Base-by-base conservation (phyloP, 352 stramenopile species). In the Peronospora tabacina region DNA sequence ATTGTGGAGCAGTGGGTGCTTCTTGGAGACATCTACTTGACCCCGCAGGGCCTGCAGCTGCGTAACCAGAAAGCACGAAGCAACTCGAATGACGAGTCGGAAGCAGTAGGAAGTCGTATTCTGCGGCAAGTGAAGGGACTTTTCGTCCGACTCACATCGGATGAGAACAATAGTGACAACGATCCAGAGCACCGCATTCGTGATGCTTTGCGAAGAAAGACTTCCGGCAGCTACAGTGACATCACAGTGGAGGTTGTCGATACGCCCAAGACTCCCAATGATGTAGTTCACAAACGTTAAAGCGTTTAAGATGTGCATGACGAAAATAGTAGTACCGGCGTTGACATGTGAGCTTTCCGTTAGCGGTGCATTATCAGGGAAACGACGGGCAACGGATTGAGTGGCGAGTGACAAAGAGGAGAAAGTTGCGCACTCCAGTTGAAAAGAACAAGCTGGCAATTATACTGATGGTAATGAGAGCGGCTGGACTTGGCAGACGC, bases 1-100 rank as follows among this genome's bases (percentile, higher is more conserved):
- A 68, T 89, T 7, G 68, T 81, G 5, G 81, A 92, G 57, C 74
- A 87, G 48, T 92, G 81, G 81, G 81, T 88, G 51, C 71, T 92
- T 15, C 83, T 92, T 19, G 81, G 81, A 20, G 74, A 90, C 35
- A 72, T 92, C 32, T 75, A 80, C 33, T 51, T 92, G 20, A 92
- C 81, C 6, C 53, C 61, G 0, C 64, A 75, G 16, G 81, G 78
- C 13, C 63, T 90, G 13, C 61, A 76, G n/a, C 47, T 68, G 7
- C 76, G 78, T 13, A 82, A 86, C 41, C 59, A 65, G 13, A 79
- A 76, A 42, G 37, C 58, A 36, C 62, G 71, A 7, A 75, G 73
- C 26, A 82, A 85, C 50, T 85, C 72, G 19, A 63, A 62, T 0
- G 65, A 68, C 7, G 69, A 84, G 20, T 61, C 70, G 11, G 57